A percentile compares a stretch with the other conserved stretches of the same genome.
phyloP scores from a whole-genome alignment of 768 basidiomycete species.

The Bullera alba region DNA sequence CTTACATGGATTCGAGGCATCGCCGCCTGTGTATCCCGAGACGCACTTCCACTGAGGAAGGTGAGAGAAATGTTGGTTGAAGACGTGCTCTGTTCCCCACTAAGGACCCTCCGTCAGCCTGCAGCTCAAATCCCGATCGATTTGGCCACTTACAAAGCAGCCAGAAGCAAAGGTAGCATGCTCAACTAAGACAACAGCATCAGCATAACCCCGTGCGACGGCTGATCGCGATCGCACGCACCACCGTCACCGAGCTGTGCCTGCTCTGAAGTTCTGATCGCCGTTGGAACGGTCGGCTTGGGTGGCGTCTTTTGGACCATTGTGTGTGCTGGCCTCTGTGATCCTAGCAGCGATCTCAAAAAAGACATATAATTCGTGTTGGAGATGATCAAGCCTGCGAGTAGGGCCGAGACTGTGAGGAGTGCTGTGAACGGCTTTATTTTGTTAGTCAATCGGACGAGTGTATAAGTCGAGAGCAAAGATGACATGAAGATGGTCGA shows the following conservation, averaged over 20 bases:
- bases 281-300: slow-evolving; percentile 41
- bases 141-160: slow-evolving; percentile 41
- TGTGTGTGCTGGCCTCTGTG: slow-evolving; percentile 7
- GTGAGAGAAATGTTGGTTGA: slow-evolving; percentile 39
- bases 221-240: slow-evolving; percentile 14
- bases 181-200: slow-evolving; percentile 28
- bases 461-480: not conserved
- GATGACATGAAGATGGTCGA: too few relatives aligned
- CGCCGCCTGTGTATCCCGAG: slow-evolving; percentile 44
- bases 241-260: slow-evolving; percentile 30
- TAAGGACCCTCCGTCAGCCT: slow-evolving; percentile 4
- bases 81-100: slow-evolving; percentile 46
- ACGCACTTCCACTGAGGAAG: slow-evolving; percentile 40
- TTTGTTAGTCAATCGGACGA: not conserved
- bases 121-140: not conserved
- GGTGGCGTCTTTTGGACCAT: slow-evolving; percentile 38
- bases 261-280: slow-evolving; percentile 35
- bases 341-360: not conserved
- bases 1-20: slow-evolving; percentile 34
- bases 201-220: not conserved
- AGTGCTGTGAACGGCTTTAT: not conserved
- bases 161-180: slow-evolving; percentile 45
- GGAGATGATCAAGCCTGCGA: not conserved
- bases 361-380: not conserved
- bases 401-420: not conserved